Evolutionary conservation across 1,139 yeast species (phyloP).

Genomic region (Hyphopichia wangnamkhiaoensis): DNA sequence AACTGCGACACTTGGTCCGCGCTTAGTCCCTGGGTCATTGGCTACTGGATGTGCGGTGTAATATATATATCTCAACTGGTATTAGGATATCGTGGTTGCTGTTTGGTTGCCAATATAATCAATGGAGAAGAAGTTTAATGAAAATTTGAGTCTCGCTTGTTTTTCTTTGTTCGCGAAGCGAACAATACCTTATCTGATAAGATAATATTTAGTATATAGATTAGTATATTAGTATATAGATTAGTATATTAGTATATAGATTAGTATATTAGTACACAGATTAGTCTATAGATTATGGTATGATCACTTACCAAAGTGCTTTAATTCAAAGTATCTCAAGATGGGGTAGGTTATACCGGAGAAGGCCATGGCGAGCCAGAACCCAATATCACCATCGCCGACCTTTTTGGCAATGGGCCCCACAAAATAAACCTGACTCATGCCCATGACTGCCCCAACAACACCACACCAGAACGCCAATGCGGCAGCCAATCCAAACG

Average conservation of each 20-base stretch:
- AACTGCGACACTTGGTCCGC: conserved; percentile 48
- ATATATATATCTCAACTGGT: too few relatives aligned
- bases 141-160: too few relatives aligned
- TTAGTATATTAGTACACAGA: too few relatives aligned
- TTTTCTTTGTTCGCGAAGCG: too few relatives aligned
- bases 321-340: conserved; percentile 64
- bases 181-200: too few relatives aligned
- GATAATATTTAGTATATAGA: too few relatives aligned
- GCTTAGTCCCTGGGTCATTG: conserved; percentile 15
- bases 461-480: conserved; percentile 62
- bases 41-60: neutral
- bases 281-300: too few relatives aligned
- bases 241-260: too few relatives aligned
- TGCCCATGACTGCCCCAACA: conserved; percentile 78
- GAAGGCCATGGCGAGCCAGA: conserved; percentile 78
- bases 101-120: too few relatives aligned
- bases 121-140: too few relatives aligned
- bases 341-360: conserved; percentile 65
- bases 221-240: too few relatives aligned
- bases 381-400: conserved; percentile 75
- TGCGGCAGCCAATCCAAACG: conserved; percentile 67
- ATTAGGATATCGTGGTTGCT: too few relatives aligned
- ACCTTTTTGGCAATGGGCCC: conserved; percentile 66
- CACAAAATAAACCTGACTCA: conserved; percentile 76
- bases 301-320: conserved; percentile 45